These are phyloP conservation scores for Akanthomyces dipterigenus DNA, from an alignment of 2,329 filamentous ascomycete genomes.

Conservation along the genomic window DNA sequence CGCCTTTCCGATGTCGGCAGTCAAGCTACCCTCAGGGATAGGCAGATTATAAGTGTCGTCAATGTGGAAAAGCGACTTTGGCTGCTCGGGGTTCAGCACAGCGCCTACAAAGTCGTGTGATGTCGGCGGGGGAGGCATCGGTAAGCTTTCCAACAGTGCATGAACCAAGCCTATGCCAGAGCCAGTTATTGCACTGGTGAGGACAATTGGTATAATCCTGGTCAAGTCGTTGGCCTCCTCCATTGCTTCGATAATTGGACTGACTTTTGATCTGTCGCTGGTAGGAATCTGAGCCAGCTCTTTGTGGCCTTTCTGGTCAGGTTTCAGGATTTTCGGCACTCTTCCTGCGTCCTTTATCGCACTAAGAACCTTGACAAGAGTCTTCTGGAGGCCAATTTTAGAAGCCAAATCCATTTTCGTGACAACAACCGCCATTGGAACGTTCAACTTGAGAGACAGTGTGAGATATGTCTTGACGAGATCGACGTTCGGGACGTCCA, in stretches of 20 bases:
- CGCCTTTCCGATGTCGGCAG: slow-evolving; percentile 11
- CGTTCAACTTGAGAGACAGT: slow-evolving; percentile 71
- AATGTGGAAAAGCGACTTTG: slow-evolving; percentile 71
- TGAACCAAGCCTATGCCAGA: slow-evolving; percentile 76
- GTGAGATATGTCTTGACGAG: slow-evolving; percentile 75
- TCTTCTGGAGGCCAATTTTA: slow-evolving; percentile 61
- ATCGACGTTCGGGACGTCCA: slow-evolving; percentile 41
- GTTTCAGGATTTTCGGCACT: slow-evolving; percentile 65
- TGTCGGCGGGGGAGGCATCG: slow-evolving; percentile 54
- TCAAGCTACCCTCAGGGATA: slow-evolving; percentile 41
- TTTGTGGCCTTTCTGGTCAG: slow-evolving; percentile 39
- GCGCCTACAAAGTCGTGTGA: slow-evolving; percentile 48
- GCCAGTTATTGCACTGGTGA: slow-evolving; percentile 83
- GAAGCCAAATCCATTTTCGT: slow-evolving; percentile 89
- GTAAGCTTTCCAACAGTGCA: slow-evolving; percentile 70
- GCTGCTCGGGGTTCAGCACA: slow-evolving; percentile 51
- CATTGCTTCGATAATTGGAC: slow-evolving; percentile 47
- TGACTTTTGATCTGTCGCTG: slow-evolving; percentile 51
- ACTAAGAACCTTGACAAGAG: slow-evolving; percentile 66
- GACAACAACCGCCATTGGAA: slow-evolving; percentile 74
- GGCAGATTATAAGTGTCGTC: slow-evolving; percentile 82
- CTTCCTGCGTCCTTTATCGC: slow-evolving; percentile 69
- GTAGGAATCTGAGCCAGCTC: slow-evolving; percentile 52
- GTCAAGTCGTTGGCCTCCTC: slow-evolving; percentile 34
- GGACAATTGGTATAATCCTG: slow-evolving; percentile 68